phyloP scores from a whole-genome alignment of 495 filamentous ascomycete species.

The Penicillium dipodomyicola region DNA sequence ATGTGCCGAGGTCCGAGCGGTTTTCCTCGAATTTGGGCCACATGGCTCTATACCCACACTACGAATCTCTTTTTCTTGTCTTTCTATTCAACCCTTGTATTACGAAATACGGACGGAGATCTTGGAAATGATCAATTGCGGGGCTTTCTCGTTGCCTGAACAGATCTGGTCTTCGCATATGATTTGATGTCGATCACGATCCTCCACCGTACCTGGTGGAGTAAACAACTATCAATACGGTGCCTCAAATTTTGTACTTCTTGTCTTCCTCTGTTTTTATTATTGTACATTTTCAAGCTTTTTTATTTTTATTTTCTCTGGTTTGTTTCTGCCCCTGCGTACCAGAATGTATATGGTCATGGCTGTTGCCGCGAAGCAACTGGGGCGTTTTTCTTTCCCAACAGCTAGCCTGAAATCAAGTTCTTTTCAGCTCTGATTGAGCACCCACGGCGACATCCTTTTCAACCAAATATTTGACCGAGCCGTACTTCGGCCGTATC shows the following conservation, averaged over 20 bases:
- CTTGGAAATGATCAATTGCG: conserved; percentile 7
- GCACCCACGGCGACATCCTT: not conserved
- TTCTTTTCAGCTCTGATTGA: not conserved
- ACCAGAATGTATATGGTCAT: conserved; percentile 22
- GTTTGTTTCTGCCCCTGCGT: conserved; percentile 7
- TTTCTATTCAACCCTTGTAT: conserved; percentile 2
- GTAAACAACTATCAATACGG: not conserved
- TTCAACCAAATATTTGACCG: not conserved
- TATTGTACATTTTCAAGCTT: conserved; percentile 7
- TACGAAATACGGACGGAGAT: not conserved
- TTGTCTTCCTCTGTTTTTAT: conserved; percentile 5
- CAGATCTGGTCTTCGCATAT: not conserved
- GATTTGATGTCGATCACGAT: conserved; percentile 1
- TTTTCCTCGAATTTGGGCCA: conserved; percentile 2
- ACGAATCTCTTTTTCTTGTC: conserved; percentile 19
- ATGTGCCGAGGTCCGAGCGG: conserved; percentile 22
- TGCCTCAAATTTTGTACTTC: not conserved
- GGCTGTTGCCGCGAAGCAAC: conserved; percentile 16
- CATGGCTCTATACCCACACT: conserved; percentile 16
- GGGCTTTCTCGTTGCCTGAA: not conserved
- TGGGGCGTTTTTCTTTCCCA: conserved; percentile 15
- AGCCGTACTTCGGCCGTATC: conserved; percentile 9
- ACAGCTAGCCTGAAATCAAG: not conserved
- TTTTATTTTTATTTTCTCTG: not conserved
- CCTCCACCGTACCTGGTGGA: not conserved